These are phyloP conservation scores for Crithidia bombi DNA, from an alignment of 208 protist genomes.

Conservation along the genomic window DNA sequence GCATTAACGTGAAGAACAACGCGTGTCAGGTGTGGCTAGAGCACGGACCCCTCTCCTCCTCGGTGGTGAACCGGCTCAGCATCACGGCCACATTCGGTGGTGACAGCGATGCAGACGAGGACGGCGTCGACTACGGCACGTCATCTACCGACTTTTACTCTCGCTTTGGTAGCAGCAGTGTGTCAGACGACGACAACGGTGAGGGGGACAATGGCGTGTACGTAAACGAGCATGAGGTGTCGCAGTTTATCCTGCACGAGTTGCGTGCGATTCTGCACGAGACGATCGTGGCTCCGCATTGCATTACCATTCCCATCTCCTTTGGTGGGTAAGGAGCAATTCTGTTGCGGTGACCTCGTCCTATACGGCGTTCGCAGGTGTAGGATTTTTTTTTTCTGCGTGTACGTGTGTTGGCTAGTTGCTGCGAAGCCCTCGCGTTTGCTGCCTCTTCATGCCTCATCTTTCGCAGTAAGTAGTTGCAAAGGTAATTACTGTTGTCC, in stretches of 20 bases:
- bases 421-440: too few relatives aligned
- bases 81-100: conserved; percentile 64
- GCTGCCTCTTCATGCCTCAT: too few relatives aligned
- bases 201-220: conserved; percentile 42
- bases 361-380: not conserved
- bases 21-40: conserved; percentile 75
- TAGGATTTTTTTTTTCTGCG: not conserved
- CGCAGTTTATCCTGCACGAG: conserved; percentile 72
- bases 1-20: conserved; percentile 65
- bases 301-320: conserved; percentile 56
- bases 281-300: conserved; percentile 77
- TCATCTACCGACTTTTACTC: conserved; percentile 38
- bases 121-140: conserved; percentile 23
- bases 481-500: too few relatives aligned
- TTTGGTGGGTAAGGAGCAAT: conserved; percentile 4
- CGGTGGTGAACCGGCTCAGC: conserved; percentile 68
- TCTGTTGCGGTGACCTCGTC: conserved; percentile 15
- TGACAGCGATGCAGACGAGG: conserved; percentile 23
- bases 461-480: too few relatives aligned
- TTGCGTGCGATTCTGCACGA: conserved; percentile 68
- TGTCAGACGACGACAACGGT: conserved; percentile 28
- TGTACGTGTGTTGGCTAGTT: too few relatives aligned
- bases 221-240: conserved; percentile 73
- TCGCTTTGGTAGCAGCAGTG: conserved; percentile 33
- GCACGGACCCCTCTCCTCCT: conserved; percentile 64